Conservation (phyloP, 2,329 filamentous ascomycete genomes). For the Trichoderma arundinaceum region DNA sequence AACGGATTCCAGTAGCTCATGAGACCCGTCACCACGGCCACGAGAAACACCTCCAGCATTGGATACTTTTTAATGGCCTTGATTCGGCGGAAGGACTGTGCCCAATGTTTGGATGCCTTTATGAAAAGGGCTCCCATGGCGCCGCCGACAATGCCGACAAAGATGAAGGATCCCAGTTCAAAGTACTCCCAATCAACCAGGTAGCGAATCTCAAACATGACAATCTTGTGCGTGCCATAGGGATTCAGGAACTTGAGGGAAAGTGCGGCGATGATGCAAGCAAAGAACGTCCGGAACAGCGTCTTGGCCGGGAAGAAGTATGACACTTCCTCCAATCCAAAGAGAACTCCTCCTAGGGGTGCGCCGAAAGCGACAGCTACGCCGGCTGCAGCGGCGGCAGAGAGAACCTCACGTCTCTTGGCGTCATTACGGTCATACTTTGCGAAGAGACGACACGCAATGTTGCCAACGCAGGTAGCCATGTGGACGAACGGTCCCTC, state of each 20-base stretch:
- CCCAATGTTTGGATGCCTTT: constrained; percentile 92
- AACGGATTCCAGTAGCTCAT: constrained; percentile 93
- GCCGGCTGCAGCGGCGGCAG: constrained; percentile 87
- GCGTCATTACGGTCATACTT: constrained; percentile 96
- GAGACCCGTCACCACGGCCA: constrained; percentile 82
- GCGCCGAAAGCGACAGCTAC: constrained; percentile 95
- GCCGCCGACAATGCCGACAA: constrained; percentile 86
- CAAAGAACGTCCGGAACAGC: constrained; percentile 96
- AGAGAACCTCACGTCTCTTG: constrained; percentile 92
- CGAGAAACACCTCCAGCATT: constrained; percentile 83
- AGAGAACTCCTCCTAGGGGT: constrained; percentile 84
- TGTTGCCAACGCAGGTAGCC: constrained; percentile 92
- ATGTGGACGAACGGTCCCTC: constrained; percentile 98
- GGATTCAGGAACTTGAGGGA: constrained; percentile 95
- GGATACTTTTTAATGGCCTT: constrained; percentile 80
- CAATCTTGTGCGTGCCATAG: constrained; percentile 95
- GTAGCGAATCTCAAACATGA: constrained; percentile 94
- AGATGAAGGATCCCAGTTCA: constrained; percentile 81
- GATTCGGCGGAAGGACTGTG: constrained; percentile 83
- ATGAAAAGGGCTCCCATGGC: constrained; percentile 90
- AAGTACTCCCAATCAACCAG: constrained; percentile 91
- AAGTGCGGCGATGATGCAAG: constrained; percentile 90
- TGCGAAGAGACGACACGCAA: constrained; percentile 87
- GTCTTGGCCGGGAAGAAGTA: constrained; percentile 99
- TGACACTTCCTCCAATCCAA: constrained; percentile 91